Conservation (phyloP, 495 filamentous ascomycete genomes). For the Lasiosphaeriaceae sp. region DNA sequence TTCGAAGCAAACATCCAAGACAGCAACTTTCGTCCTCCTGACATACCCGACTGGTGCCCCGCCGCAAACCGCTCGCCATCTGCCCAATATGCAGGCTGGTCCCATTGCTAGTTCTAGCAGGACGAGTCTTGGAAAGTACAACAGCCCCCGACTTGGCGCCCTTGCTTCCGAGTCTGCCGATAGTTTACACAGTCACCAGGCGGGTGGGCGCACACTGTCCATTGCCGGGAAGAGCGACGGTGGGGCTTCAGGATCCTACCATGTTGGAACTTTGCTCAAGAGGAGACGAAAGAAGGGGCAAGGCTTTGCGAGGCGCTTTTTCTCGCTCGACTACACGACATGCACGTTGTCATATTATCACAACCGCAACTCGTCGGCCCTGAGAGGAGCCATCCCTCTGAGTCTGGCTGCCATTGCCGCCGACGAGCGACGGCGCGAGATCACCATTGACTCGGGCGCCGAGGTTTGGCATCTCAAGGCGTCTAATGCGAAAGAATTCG, state of each 20-base stretch:
- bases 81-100: conserved; percentile 51
- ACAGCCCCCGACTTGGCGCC: conserved; percentile 34
- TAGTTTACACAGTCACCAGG: conserved; percentile 49
- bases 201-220: conserved; percentile 23
- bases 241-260: conserved; percentile 43
- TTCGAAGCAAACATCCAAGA: conserved; percentile 92
- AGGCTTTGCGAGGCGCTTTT: conserved; percentile 88
- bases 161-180: conserved; percentile 49
- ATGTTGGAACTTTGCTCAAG: conserved; percentile 82
- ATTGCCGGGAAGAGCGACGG: conserved; percentile 30
- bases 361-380: conserved; percentile 81
- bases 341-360: conserved; percentile 95
- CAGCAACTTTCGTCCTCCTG: conserved; percentile 86
- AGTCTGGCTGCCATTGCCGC: conserved; percentile 86
- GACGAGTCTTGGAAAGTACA: conserved; percentile 43
- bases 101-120: conserved; percentile 44
- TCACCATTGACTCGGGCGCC: conserved; percentile 93
- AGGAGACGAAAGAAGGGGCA: conserved; percentile 88
- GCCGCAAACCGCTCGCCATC: conserved; percentile 71
- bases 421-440: conserved; percentile 80
- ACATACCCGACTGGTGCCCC: conserved; percentile 84
- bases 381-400: conserved; percentile 88
- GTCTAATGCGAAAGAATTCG: conserved; percentile 75
- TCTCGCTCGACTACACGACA: conserved; percentile 87
- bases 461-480: conserved; percentile 97